These are phyloP conservation scores for Colletotrichum sp. DNA, from an alignment of 2,329 filamentous ascomycete genomes.

Conservation along the genomic window DNA sequence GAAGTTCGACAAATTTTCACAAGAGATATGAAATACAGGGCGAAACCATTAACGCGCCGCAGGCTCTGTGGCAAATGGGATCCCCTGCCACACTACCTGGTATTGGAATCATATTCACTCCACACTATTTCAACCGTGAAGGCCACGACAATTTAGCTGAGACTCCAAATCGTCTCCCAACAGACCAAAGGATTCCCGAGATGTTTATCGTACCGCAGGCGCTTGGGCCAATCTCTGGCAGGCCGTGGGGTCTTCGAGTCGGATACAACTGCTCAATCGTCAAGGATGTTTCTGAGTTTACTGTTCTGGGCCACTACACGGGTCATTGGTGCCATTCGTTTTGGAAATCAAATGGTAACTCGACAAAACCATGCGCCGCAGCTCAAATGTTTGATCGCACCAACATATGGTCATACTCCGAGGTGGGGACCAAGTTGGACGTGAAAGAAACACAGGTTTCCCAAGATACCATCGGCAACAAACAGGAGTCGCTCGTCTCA, in stretches of 20 bases:
- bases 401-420: background rate
- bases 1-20: background rate
- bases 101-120: slow-evolving; percentile 15
- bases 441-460: rapidly evolving
- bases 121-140: background rate
- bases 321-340: background rate
- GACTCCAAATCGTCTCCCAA: slow-evolving; percentile 14
- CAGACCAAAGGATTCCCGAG: background rate
- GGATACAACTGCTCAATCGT: slow-evolving; percentile 17
- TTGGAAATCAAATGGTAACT: rapidly evolving
- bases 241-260: slow-evolving; percentile 13
- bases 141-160: background rate
- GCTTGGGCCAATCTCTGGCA: slow-evolving; percentile 4
- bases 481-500: background rate
- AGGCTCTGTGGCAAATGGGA: background rate
- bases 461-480: too few species aligned
- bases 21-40: background rate
- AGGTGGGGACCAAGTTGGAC: background rate
- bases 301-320: background rate
- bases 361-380: background rate
- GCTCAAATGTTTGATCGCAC: rapidly evolving
- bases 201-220: slow-evolving; percentile 22
- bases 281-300: slow-evolving; percentile 8
- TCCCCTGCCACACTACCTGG: slow-evolving; percentile 2
- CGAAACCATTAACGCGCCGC: background rate